Conservation (phyloP, 495 filamentous ascomycete genomes). For the Penicillium bialowiezense region DNA sequence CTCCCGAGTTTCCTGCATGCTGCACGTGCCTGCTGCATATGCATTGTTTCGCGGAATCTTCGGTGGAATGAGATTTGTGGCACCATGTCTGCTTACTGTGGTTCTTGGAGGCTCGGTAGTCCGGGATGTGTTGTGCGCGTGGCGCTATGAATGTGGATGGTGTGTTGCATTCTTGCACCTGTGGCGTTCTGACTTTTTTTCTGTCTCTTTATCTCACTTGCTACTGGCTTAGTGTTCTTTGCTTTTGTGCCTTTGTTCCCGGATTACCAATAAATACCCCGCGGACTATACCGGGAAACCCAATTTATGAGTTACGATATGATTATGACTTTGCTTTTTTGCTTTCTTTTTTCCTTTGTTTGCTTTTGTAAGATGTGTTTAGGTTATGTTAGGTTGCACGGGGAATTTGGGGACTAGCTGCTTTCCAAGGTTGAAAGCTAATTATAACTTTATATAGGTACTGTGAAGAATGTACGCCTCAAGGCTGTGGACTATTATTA, state of each 20-base stretch:
- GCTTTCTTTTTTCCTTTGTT: background rate
- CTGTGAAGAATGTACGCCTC: too few relatives aligned
- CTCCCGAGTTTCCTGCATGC: background rate
- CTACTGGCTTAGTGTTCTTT: too few relatives aligned
- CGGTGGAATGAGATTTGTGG: background rate
- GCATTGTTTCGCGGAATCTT: constrained; percentile 4
- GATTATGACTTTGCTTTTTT: constrained; percentile 1
- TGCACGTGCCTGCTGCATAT: constrained; percentile 1
- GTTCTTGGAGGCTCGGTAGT: too few relatives aligned
- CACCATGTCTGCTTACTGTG: background rate
- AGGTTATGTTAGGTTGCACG: background rate
- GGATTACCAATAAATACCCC: constrained; percentile 13
- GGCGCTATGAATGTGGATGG: constrained; percentile 6
- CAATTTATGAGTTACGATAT: constrained; percentile 11
- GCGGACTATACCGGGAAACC: constrained; percentile 2
- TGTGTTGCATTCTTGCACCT: constrained; percentile 9
- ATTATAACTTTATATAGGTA: too few relatives aligned
- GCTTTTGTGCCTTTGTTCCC: background rate
- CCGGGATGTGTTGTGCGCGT: too few relatives aligned
- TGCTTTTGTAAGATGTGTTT: background rate
- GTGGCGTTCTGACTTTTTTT: constrained; percentile 6
- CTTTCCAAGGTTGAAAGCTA: too few relatives aligned
- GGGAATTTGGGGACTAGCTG: too few relatives aligned
- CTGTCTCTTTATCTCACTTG: background rate
- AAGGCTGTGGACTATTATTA: too few relatives aligned